Percentiles rank a stretch among this genome's conserved stretches.
These are phyloP conservation scores for Populus hybrid DNA, from an alignment of 441 rosid genomes.

Conservation along the genomic window DNA sequence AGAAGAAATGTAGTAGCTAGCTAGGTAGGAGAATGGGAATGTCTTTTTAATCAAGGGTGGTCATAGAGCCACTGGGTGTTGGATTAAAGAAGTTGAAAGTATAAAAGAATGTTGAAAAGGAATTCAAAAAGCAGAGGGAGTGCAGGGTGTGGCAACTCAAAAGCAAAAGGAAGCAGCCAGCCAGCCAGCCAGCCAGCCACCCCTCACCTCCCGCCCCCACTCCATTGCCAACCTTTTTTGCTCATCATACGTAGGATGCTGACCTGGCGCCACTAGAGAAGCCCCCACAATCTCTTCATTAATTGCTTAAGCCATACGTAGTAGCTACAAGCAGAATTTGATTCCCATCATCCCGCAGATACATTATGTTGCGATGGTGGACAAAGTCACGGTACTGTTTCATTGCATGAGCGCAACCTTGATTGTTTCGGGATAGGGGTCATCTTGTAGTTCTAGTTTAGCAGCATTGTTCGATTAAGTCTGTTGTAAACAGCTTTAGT, in stretches of 20 bases:
- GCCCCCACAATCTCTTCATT: background rate
- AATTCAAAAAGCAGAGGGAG: slow-evolving; percentile 22
- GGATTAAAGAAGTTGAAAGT: slow-evolving; percentile 21
- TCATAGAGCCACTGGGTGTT: background rate
- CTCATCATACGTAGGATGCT: background rate
- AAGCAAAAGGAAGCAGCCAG: slow-evolving; percentile 11
- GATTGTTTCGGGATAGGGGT: background rate
- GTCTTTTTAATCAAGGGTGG: background rate
- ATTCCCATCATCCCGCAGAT: background rate
- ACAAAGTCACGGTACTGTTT: background rate
- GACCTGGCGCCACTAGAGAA: background rate
- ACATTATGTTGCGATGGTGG: background rate
- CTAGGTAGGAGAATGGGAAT: background rate
- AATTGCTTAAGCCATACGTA: background rate
- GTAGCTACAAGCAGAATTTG: background rate
- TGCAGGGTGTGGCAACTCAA: slow-evolving; percentile 21
- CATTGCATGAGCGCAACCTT: background rate
- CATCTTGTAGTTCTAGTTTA: background rate
- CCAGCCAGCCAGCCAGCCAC: slow-evolving; percentile 12
- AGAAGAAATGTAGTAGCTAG: background rate
- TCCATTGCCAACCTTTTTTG: slow-evolving; percentile 1
- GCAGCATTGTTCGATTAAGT: background rate
- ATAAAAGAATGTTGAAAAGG: slow-evolving; percentile 18
- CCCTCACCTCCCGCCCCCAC: slow-evolving; percentile 10
- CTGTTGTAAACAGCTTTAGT: background rate